Percentiles rank a stretch among this genome's conserved stretches.
phyloP scores from a whole-genome alignment of 1,284 basidiomycete genomes.

The Moesziomyces parantarcticus region DNA sequence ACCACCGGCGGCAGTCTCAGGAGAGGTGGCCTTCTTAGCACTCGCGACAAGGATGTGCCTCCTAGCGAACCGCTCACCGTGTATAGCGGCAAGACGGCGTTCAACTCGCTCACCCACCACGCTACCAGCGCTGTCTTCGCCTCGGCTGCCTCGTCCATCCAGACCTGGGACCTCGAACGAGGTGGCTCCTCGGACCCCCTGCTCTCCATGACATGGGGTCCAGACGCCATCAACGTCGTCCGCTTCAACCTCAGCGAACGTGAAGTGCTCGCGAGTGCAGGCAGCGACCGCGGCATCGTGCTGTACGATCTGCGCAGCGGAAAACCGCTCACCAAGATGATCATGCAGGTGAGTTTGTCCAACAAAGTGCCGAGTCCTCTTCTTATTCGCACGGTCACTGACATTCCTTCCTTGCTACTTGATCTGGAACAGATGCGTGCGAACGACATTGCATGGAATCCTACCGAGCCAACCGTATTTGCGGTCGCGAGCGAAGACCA shows the following conservation, averaged over 20 bases:
- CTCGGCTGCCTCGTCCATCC: constrained; percentile 90
- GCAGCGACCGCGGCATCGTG: constrained; percentile 92
- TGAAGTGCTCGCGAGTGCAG: constrained; percentile 90
- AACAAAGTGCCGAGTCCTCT: neutral
- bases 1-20: constrained; percentile 54
- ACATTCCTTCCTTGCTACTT: neutral
- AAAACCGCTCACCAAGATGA: constrained; percentile 87
- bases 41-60: constrained; percentile 44
- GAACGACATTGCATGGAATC: constrained; percentile 95
- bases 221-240: constrained; percentile 86
- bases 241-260: constrained; percentile 94
- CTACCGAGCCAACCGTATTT: constrained; percentile 89
- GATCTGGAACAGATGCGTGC: constrained; percentile 67
- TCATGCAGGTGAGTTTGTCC: constrained; percentile 79
- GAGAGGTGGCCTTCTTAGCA: constrained; percentile 55
- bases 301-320: constrained; percentile 96
- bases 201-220: constrained; percentile 67
- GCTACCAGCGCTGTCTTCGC: constrained; percentile 87
- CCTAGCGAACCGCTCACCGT: constrained; percentile 60
- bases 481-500: constrained; percentile 97
- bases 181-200: constrained; percentile 75
- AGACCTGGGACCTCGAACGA: constrained; percentile 95
- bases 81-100: constrained; percentile 61
- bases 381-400: neutral
- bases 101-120: constrained; percentile 92